phyloP scores from a whole-genome alignment of 805 yeast species.

The Nematodospora valgi region DNA sequence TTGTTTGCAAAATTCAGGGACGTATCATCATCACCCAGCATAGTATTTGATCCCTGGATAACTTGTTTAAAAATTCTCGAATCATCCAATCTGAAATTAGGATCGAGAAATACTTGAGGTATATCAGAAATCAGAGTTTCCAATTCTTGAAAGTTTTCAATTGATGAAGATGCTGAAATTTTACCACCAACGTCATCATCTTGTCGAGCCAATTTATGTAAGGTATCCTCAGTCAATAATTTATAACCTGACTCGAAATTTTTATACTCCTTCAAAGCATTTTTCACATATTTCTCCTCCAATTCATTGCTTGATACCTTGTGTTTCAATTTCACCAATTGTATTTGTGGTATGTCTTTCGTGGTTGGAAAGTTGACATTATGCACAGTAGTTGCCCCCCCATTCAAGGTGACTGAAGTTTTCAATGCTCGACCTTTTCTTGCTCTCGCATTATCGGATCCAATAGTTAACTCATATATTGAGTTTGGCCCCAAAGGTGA shows the following conservation, averaged over 20 bases:
- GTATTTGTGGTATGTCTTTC: constrained; percentile 81
- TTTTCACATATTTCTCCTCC: constrained; percentile 14
- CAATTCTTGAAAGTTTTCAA: constrained; percentile 8
- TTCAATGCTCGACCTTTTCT: constrained; percentile 32
- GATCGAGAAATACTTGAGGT: constrained; percentile 67
- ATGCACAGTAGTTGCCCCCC: constrained; percentile 39
- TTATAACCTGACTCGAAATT: constrained; percentile 37
- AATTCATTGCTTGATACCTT: constrained; percentile 23
- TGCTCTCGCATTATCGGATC: constrained; percentile 44
- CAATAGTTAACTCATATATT: constrained; percentile 70
- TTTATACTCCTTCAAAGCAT: constrained; percentile 24
- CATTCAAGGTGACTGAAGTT: constrained; percentile 35
- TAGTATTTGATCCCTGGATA: constrained; percentile 49
- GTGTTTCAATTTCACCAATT: constrained; percentile 36
- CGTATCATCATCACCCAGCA: constrained; percentile 21
- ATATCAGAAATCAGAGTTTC: constrained; percentile 26
- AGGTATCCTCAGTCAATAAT: constrained; percentile 33
- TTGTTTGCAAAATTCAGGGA: constrained; percentile 43
- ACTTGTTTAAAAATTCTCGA: constrained; percentile 81
- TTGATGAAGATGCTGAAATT: constrained; percentile 9
- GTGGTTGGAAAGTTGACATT: constrained; percentile 66
- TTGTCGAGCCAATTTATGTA: constrained; percentile 25
- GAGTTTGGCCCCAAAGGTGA: constrained; percentile 72
- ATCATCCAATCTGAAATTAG: constrained; percentile 78
- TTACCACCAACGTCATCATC: constrained; percentile 10